Conservation (phyloP, 2,329 filamentous ascomycete genomes). For the Exophiala xenobiotica region DNA sequence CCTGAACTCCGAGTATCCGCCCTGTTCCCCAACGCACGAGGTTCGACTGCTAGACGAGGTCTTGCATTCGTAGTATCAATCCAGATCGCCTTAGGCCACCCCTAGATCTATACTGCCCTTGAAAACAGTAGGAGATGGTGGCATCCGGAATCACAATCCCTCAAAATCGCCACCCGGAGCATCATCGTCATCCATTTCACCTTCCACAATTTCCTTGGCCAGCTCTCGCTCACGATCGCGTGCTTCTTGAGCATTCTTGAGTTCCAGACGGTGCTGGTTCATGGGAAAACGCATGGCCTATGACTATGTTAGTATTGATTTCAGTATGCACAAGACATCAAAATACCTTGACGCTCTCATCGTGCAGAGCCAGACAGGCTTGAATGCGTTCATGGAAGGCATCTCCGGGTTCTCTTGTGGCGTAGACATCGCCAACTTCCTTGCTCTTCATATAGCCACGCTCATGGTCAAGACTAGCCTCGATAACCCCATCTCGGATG, state of each 20-base stretch:
- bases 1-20: background rate
- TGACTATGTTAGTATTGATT: constrained; percentile 32
- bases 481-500: constrained; percentile 94
- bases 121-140: constrained; percentile 10
- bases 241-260: constrained; percentile 98
- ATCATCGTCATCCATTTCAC: constrained; percentile 94
- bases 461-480: constrained; percentile 91
- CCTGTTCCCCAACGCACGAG: no score
- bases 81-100: no score
- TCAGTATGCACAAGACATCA: background rate
- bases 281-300: constrained; percentile 98
- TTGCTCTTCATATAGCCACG: constrained; percentile 98
- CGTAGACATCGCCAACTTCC: constrained; percentile 92
- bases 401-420: constrained; percentile 91
- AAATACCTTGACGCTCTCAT: constrained; percentile 93
- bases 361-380: constrained; percentile 86
- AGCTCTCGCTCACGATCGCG: constrained; percentile 92
- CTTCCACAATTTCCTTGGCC: constrained; percentile 98
- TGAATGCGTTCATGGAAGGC: constrained; percentile 96
- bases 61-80: no score
- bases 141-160: constrained; percentile 67
- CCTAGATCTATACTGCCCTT: background rate
- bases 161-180: constrained; percentile 87
- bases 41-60: no score
- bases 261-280: constrained; percentile 95